Conservation (phyloP, 768 basidiomycete species). For the Naganishia randhawae region DNA sequence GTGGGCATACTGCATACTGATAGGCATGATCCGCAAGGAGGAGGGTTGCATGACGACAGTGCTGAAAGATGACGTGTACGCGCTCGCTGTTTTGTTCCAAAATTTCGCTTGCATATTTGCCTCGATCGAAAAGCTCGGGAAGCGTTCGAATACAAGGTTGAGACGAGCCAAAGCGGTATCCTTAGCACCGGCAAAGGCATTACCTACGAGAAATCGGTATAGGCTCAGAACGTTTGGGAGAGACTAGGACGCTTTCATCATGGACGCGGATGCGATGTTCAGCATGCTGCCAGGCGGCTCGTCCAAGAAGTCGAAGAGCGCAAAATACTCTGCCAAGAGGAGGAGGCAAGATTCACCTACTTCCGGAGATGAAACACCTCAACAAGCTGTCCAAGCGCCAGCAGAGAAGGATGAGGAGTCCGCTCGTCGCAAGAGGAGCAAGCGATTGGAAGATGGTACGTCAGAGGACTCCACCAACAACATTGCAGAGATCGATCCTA, state of each 20-base stretch:
- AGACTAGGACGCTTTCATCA: neutral
- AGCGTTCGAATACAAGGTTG: too few relatives aligned
- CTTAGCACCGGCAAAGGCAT: too few relatives aligned
- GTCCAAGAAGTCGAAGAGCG: conserved; percentile 55
- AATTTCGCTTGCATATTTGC: conserved; percentile 7
- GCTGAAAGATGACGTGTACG: conserved; percentile 2
- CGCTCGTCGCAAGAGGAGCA: conserved; percentile 16
- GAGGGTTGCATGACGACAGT: neutral
- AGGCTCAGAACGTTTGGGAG: too few relatives aligned
- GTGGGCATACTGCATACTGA: too few relatives aligned
- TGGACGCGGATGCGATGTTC: conserved; percentile 30
- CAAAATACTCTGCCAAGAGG: neutral
- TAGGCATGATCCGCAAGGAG: neutral
- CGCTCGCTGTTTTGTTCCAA: too few relatives aligned
- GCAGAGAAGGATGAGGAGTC: conserved; percentile 41
- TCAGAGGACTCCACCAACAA: too few relatives aligned
- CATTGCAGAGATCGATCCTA: conserved; percentile 23
- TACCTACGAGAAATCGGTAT: too few relatives aligned
- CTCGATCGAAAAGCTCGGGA: too few relatives aligned
- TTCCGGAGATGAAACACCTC: neutral
- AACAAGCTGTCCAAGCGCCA: conserved; percentile 50
- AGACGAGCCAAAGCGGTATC: too few relatives aligned
- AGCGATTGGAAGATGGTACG: conserved; percentile 8
- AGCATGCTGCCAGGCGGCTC: conserved; percentile 69
- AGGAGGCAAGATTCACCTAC: conserved; percentile 14